Evolutionary conservation across 2,329 filamentous ascomycete genomes (phyloP).

Genomic region (Aspergillus jensenii): DNA sequence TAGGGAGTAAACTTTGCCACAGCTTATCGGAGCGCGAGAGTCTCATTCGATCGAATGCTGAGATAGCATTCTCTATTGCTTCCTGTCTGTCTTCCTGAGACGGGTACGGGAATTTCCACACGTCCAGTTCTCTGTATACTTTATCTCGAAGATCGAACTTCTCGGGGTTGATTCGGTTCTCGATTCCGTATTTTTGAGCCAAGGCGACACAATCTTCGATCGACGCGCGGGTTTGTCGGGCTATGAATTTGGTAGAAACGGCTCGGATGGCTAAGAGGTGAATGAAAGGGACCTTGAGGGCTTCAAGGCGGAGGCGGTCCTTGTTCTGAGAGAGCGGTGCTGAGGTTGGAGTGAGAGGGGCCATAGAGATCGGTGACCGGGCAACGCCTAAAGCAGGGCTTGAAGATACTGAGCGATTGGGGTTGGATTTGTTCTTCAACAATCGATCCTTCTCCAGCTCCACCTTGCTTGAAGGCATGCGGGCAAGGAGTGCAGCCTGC

Average conservation of each 20-base stretch:
- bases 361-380: constrained; percentile 37
- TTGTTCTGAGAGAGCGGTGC: constrained; percentile 38
- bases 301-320: constrained; percentile 41
- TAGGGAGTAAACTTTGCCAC: constrained; percentile 63
- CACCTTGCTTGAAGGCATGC: constrained; percentile 37
- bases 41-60: constrained; percentile 62
- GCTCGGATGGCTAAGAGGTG: constrained; percentile 57
- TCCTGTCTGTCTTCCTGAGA: constrained; percentile 55
- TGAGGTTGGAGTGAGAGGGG: constrained; percentile 45
- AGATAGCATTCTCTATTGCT: constrained; percentile 63
- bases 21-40: constrained; percentile 60
- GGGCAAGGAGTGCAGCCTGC: constrained; percentile 28
- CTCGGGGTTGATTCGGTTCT: constrained; percentile 48
- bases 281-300: constrained; percentile 46
- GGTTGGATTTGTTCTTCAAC: constrained; percentile 31
- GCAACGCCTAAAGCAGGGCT: constrained; percentile 41
- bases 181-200: constrained; percentile 54
- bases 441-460: constrained; percentile 44
- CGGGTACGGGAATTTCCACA: constrained; percentile 61
- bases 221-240: constrained; percentile 48
- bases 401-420: constrained; percentile 41
- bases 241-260: constrained; percentile 48
- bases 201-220: constrained; percentile 49
- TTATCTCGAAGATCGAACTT: constrained; percentile 59
- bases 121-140: constrained; percentile 60